Base-by-base conservation (phyloP, 257 asterid species). In the Gynochthodes officinalis region DNA sequence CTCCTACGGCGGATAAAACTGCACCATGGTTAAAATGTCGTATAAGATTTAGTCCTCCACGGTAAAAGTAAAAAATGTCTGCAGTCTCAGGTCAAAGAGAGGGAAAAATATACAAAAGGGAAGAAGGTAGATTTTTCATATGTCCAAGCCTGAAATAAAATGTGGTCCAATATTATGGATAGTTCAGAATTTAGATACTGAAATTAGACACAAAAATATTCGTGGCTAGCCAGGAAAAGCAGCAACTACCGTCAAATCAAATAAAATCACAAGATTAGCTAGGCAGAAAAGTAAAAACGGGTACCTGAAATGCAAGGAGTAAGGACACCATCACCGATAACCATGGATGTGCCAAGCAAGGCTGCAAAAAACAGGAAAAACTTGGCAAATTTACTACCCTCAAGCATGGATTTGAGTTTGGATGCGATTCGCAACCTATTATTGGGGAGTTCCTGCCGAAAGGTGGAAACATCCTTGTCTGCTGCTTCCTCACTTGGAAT, bases 321-420 rank as follows among this genome's bases (percentile, higher is more conserved):
- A 4, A 91, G 86, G 64, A 91, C 87, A 5, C 96, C 95, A 52
- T 90, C 97, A 0, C 97, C 97, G 19, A 91, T 91, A 21, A 89
- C 97, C 96, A 91, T 89, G 2, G 96, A 86, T 25, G 96, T 91
- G 42, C 97, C 96, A 4, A 91, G 88, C 55, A 89, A 85, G 33
- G 97, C 70, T 27, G 77, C 82, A 6, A 88, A 84, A 40, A 91
- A 83, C 8, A 91, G 87, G 28, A 89, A 15, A 27, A 81, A 18
- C 79, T 86, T 88, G 6, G 90, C 85, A 28, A 67, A 33, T 44
- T 25, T 72, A 76, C 95, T 91, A 9, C 49, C 87, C 62, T 91
- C 97, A 0, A 91, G 62, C 65, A 49, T 84, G 33, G 64, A 65
- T 70, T 84, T 91, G n/a, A 87, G 78, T 64, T 42, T 85, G 4